These are phyloP conservation scores for Puccinia horiana DNA, from an alignment of 1,284 basidiomycete species.

Conservation along the genomic window DNA sequence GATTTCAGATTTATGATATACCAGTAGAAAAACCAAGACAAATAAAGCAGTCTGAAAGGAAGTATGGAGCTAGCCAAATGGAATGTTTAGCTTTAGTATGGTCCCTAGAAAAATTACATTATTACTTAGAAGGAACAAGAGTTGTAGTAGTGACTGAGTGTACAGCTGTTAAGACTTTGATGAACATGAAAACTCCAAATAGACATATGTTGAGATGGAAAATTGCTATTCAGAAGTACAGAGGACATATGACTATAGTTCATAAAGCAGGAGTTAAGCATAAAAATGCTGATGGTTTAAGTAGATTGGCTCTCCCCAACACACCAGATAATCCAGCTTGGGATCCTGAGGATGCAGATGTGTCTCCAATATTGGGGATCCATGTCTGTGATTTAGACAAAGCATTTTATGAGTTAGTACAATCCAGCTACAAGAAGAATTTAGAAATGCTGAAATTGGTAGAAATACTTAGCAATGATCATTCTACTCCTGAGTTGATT, in stretches of 20 bases:
- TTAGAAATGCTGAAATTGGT: too few species aligned
- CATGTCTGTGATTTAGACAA: neutral
- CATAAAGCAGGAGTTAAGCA: neutral
- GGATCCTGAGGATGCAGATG: neutral
- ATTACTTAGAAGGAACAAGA: too few species aligned
- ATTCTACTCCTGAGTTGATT: too few species aligned
- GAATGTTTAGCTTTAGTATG: too few species aligned
- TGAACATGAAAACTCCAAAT: slow-evolving; percentile 19
- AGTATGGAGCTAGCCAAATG: too few species aligned
- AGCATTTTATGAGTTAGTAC: neutral
- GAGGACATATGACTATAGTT: neutral
- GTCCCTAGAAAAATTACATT: too few species aligned
- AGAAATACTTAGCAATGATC: too few species aligned
- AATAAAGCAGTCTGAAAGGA: too few species aligned
- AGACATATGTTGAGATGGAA: neutral
- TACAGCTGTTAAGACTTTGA: neutral
- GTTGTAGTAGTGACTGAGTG: neutral
- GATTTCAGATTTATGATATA: too few species aligned
- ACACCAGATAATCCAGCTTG: neutral
- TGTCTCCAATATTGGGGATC: neutral
- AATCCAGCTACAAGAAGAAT: too few species aligned
- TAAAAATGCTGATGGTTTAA: neutral
- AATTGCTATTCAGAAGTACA: neutral
- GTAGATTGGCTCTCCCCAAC: neutral
- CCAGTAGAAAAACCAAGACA: too few species aligned